phyloP scores from a whole-genome alignment of 805 yeast genomes.

The Candida nemodendra region DNA sequence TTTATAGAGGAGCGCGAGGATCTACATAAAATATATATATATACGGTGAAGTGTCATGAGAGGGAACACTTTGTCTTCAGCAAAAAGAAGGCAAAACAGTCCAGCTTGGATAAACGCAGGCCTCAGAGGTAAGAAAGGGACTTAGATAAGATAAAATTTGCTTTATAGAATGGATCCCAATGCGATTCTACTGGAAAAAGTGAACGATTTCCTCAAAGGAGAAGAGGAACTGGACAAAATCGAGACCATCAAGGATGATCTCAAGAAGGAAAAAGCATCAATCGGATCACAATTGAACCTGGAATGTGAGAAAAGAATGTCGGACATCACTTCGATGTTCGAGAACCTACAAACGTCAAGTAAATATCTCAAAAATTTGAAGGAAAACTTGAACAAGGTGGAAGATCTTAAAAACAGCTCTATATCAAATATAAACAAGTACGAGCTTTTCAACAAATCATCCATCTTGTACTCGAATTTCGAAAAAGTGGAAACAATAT shows the following conservation, averaged over 20 bases:
- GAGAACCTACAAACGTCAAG: slow-evolving; percentile 30
- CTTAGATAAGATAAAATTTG: no score
- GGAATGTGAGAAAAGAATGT: slow-evolving; percentile 53
- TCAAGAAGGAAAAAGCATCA: slow-evolving; percentile 67
- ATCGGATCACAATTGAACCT: slow-evolving; percentile 73
- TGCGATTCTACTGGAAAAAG: slow-evolving; percentile 17
- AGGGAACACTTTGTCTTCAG: no score
- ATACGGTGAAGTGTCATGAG: no score
- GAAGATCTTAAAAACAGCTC: slow-evolving; percentile 43
- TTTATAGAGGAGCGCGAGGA: no score
- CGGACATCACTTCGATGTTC: slow-evolving; percentile 23
- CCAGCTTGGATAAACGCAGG: no score
- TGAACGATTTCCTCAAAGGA: slow-evolving; percentile 25
- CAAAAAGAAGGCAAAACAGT: no score
- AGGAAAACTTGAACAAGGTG: slow-evolving; percentile 33
- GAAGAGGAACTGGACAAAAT: slow-evolving; percentile 55
- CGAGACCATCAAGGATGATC: slow-evolving; percentile 49
- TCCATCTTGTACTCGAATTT: slow-evolving; percentile 71
- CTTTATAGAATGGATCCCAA: slow-evolving; percentile 23
- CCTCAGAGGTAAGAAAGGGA: no score
- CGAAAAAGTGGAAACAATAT: slow-evolving; percentile 63
- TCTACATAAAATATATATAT: no score
- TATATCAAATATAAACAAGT: slow-evolving; percentile 58
- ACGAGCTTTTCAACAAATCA: slow-evolving; percentile 65
- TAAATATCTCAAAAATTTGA: slow-evolving; percentile 49